Evolutionary conservation across 2,329 filamentous ascomycete species (phyloP).

Genomic region (Penicillium occitanis): DNA sequence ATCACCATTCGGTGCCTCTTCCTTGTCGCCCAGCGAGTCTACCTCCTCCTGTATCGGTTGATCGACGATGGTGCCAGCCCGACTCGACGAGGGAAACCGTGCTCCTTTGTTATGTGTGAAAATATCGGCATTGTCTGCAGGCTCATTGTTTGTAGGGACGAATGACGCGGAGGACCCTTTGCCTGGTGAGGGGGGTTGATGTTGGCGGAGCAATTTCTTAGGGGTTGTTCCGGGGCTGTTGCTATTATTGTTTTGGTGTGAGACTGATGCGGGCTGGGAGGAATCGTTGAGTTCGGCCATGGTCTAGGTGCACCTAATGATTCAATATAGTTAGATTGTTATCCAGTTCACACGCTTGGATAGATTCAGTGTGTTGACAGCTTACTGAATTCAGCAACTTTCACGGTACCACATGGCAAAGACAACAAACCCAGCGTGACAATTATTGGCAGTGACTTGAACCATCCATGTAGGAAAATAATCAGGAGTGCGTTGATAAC

Average conservation of each 20-base stretch:
- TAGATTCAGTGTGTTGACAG: neutral
- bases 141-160: slow-evolving; percentile 3
- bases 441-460: neutral
- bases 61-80: slow-evolving; percentile 18
- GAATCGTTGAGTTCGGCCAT: slow-evolving; percentile 11
- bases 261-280: neutral
- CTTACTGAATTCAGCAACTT: neutral
- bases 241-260: neutral
- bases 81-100: slow-evolving; percentile 13
- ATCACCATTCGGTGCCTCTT: neutral
- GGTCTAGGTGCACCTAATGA: neutral
- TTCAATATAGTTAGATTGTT: neutral
- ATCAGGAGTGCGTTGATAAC: neutral
- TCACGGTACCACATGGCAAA: neutral
- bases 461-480: neutral
- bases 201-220: slow-evolving; percentile 16
- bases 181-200: neutral
- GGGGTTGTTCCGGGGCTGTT: slow-evolving; percentile 16
- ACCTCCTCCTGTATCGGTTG: slow-evolving; percentile 21
- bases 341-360: neutral
- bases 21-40: neutral
- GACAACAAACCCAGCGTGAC: slow-evolving; percentile 1
- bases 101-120: neutral
- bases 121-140: neutral
- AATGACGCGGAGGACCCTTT: neutral